Percentiles rank a stretch among this genome's conserved stretches.
phyloP scores from a whole-genome alignment of 768 basidiomycete genomes.

The Kwoniella sp. region DNA sequence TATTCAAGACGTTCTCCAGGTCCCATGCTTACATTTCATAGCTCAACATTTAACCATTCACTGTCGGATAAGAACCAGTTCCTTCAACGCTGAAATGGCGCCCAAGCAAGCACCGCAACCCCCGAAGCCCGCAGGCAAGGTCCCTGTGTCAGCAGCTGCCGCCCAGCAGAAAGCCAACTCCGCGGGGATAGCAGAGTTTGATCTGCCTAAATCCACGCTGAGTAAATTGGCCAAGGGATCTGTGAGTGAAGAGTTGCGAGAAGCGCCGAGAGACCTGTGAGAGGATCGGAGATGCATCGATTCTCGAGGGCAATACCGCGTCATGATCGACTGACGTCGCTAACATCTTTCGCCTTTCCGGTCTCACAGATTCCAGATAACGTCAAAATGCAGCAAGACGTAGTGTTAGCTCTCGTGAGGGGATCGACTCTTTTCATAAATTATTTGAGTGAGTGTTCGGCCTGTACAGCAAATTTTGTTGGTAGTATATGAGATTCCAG shows the following conservation, averaged over 20 bases:
- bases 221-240: slow-evolving; percentile 82
- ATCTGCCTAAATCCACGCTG: slow-evolving; percentile 80
- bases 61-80: too few relatives aligned
- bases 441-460: slow-evolving; percentile 72
- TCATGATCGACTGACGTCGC: not conserved
- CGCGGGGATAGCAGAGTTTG: slow-evolving; percentile 85
- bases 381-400: slow-evolving; percentile 86
- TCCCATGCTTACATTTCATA: too few relatives aligned
- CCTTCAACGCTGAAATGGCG: slow-evolving; percentile 32
- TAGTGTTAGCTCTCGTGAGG: slow-evolving; percentile 78
- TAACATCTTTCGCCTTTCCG: too few relatives aligned
- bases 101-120: slow-evolving; percentile 39
- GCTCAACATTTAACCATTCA: too few relatives aligned
- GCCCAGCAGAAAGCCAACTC: slow-evolving; percentile 58
- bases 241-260: slow-evolving; percentile 59
- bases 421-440: slow-evolving; percentile 94
- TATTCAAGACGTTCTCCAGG: too few relatives aligned
- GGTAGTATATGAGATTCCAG: too few relatives aligned
- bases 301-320: not conserved
- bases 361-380: slow-evolving; percentile 72
- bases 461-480: not conserved
- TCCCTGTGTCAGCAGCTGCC: slow-evolving; percentile 26
- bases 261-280: not conserved
- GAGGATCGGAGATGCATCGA: not conserved
- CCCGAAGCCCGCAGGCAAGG: slow-evolving; percentile 18